Evolutionary conservation across 768 basidiomycete species (phyloP), one percentile per base, ranked within the genome.

Genomic region (Russula brevipes): DNA sequence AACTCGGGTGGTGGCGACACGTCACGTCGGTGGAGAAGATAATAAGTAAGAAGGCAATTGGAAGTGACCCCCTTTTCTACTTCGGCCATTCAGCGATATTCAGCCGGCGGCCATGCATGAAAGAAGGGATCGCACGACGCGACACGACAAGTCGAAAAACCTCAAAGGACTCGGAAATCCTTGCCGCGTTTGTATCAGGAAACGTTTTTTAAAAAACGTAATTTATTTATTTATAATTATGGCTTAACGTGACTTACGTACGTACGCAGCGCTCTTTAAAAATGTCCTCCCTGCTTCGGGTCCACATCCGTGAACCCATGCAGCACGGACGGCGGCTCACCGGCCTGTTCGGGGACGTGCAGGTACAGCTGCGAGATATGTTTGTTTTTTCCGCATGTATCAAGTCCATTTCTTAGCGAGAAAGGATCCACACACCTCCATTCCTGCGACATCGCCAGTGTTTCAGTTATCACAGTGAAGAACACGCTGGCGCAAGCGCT

Each of bases 311-410:
- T 66, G 63, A 73, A 72, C 1, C 72, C 72, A 11, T 69, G 65
- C 38, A 89, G 77, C 38, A 91, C 70, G 2, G 82, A 83, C 0
- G 89, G 89, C 2, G 90, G 90, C 70, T 91, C 88, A 41, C 79
- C 80, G 3, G 86, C 78, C 0, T 80, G 82, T 0, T 76, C 58
- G 0, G 87, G 87, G 76, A 85, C 82, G 72, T 87, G 82, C 33
- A 92, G 33, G 74, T 91, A 93, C 17, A 92, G 72, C 76, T 92
- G 90, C 9, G 89, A 84, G 47, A 86, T 83, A 83, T 89, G 41
- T 42, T n/a, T n/a, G n/a, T n/a, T n/a, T n/a, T n/a, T n/a, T n/a
- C n/a, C n/a, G n/a, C n/a, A n/a, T n/a, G n/a, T n/a, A n/a, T n/a
- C n/a, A n/a, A n/a, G n/a, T n/a, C n/a, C n/a, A n/a, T n/a, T n/a